These are phyloP conservation scores for Pseudogymnoascus sp. DNA, from an alignment of 2,329 filamentous ascomycete genomes.

Conservation along the genomic window DNA sequence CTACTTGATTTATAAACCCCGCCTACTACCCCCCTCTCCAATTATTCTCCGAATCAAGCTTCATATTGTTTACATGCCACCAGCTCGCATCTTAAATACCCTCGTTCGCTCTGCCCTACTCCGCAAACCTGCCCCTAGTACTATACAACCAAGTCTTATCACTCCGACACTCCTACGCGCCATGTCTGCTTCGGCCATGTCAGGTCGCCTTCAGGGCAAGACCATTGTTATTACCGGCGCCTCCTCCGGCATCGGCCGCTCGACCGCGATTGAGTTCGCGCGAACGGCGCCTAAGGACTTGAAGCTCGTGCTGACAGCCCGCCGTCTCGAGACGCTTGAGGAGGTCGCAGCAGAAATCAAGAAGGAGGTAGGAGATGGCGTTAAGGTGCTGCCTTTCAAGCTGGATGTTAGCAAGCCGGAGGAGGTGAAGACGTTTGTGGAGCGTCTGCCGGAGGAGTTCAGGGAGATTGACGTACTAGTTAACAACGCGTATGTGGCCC, in stretches of 20 bases:
- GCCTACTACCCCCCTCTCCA: neutral
- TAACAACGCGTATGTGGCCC: slow-evolving; percentile 75
- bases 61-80: neutral
- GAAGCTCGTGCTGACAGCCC: slow-evolving; percentile 81
- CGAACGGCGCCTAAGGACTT: slow-evolving; percentile 70
- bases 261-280: slow-evolving; percentile 84
- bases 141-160: neutral
- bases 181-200: slow-evolving; percentile 58
- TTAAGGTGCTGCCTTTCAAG: slow-evolving; percentile 73
- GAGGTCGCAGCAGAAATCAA: slow-evolving; percentile 68
- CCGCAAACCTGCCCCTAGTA: neutral
- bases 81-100: neutral
- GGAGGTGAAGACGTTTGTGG: slow-evolving; percentile 65
- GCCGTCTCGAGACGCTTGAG: slow-evolving; percentile 69
- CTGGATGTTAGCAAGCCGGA: slow-evolving; percentile 78
- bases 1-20: neutral
- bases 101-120: neutral
- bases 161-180: slow-evolving; percentile 27
- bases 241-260: slow-evolving; percentile 80
- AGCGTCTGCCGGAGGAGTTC: slow-evolving; percentile 69
- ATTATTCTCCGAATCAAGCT: neutral
- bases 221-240: slow-evolving; percentile 88
- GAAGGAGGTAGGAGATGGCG: slow-evolving; percentile 66
- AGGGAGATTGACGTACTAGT: slow-evolving; percentile 79
- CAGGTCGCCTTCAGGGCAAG: slow-evolving; percentile 83